Percentiles rank a stretch among this genome's conserved stretches.
These are phyloP conservation scores for Pichia membranifaciens DNA, from an alignment of 805 yeast species.

Conservation along the genomic window DNA sequence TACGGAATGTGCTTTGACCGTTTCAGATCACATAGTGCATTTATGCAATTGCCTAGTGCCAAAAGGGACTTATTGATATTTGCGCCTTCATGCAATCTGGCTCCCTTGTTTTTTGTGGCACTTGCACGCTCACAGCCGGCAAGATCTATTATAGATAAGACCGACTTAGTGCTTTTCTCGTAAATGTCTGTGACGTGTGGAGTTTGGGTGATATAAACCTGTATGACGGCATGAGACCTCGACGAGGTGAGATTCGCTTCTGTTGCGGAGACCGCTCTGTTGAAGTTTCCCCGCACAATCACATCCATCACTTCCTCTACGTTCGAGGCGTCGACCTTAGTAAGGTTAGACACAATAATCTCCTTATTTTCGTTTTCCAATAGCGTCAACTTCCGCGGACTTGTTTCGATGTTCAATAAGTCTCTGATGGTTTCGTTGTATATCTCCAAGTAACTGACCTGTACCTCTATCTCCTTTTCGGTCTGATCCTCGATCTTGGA, in stretches of 20 bases:
- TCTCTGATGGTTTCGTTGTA: constrained; percentile 89
- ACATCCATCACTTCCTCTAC: constrained; percentile 77
- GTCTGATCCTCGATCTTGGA: constrained; percentile 47
- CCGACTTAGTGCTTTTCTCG: constrained; percentile 69
- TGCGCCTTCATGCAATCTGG: constrained; percentile 83
- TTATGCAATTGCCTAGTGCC: constrained; percentile 91
- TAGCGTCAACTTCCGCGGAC: constrained; percentile 40
- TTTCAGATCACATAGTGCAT: constrained; percentile 76
- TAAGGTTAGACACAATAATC: constrained; percentile 67
- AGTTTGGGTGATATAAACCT: constrained; percentile 59
- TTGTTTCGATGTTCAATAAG: constrained; percentile 50
- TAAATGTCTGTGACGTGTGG: constrained; percentile 55
- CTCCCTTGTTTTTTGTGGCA: constrained; percentile 80
- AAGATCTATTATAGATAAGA: constrained; percentile 80
- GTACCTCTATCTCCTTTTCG: constrained; percentile 51
- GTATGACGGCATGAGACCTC: constrained; percentile 90
- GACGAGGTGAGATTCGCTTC: constrained; percentile 89
- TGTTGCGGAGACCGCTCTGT: constrained; percentile 81
- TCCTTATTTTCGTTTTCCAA: constrained; percentile 65
- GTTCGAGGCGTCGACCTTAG: constrained; percentile 52
- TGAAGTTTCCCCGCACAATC: constrained; percentile 62
- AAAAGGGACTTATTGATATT: constrained; percentile 82
- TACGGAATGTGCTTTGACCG: constrained; percentile 76
- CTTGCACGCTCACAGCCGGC: constrained; percentile 97
- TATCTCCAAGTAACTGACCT: constrained; percentile 75